Percentiles rank a stretch among this genome's conserved stretches.
phyloP scores from a whole-genome alignment of 192 early-diverging fungal genomes.

The Piromyces finnis region DNA sequence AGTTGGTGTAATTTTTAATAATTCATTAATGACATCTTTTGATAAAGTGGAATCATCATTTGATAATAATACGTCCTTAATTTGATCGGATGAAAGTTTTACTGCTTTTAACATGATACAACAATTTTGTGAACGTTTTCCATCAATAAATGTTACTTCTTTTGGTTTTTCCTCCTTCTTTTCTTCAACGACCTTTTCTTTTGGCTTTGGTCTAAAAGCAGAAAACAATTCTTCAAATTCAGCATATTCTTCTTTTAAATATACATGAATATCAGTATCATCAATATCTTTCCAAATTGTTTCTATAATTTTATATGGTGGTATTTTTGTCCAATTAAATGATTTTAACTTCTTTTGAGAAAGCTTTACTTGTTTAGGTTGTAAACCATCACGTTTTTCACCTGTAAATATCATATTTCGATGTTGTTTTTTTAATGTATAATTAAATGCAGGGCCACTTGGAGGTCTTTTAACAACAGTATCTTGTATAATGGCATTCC shows the following conservation, averaged over 20 bases:
- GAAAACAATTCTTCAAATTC: background rate
- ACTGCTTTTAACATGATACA: background rate
- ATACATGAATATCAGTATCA: constrained; percentile 16
- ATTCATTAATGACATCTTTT: background rate
- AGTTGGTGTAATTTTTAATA: background rate
- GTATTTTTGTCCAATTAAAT: constrained; percentile 36
- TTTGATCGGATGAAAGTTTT: background rate
- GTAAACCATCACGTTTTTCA: background rate
- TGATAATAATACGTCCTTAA: background rate
- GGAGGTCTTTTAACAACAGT: background rate
- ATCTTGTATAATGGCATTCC: background rate
- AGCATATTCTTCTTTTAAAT: background rate
- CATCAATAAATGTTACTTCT: constrained; percentile 3
- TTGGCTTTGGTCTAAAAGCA: background rate
- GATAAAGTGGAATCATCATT: background rate
- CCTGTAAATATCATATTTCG: background rate
- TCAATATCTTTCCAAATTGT: constrained; percentile 23
- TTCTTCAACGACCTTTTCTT: background rate
- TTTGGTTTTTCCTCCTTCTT: background rate
- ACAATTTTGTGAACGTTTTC: background rate
- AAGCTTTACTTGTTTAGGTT: constrained; percentile 18
- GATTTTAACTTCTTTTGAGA: constrained; percentile 27
- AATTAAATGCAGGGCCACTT: background rate
- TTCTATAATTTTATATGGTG: constrained; percentile 18
- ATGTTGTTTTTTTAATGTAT: background rate